Percentiles rank a stretch among this genome's conserved stretches.
Conservation (phyloP, 768 basidiomycete species). For the Pleurotus tuoliensis region DNA sequence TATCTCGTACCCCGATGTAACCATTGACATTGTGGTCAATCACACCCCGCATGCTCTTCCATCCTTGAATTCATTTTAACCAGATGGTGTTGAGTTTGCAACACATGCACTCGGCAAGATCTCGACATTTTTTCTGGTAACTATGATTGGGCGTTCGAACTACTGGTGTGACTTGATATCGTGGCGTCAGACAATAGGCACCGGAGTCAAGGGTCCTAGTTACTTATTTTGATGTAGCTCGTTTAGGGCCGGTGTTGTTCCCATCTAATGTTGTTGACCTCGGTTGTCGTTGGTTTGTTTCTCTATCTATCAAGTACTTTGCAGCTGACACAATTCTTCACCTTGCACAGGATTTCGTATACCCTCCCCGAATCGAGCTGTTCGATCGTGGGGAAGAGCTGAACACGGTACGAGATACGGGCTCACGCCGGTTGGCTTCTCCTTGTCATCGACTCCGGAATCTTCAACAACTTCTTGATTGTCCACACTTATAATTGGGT, state of each 20-base stretch:
- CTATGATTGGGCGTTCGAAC: neutral
- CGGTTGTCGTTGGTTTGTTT: neutral
- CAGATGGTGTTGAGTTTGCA: neutral
- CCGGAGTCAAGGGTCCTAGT: neutral
- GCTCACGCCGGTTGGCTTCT: neutral
- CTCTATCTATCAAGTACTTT: neutral
- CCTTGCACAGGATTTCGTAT: neutral
- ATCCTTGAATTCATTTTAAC: neutral
- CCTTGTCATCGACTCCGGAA: neutral
- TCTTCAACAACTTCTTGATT: neutral
- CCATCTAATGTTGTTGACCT: neutral
- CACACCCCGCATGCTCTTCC: neutral
- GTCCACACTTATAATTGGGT: neutral
- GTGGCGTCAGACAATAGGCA: conserved; percentile 1
- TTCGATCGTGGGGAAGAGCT: neutral
- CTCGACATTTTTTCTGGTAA: neutral
- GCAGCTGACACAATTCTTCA: neutral
- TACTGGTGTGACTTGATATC: neutral
- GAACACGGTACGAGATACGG: neutral
- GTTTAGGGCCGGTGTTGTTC: neutral
- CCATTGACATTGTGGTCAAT: neutral
- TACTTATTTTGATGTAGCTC: neutral
- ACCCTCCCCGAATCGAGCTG: neutral
- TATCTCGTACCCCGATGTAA: neutral
- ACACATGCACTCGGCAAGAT: neutral